phyloP scores from a whole-genome alignment of 1,139 yeast genomes.

The Scheffersomyces titani region DNA sequence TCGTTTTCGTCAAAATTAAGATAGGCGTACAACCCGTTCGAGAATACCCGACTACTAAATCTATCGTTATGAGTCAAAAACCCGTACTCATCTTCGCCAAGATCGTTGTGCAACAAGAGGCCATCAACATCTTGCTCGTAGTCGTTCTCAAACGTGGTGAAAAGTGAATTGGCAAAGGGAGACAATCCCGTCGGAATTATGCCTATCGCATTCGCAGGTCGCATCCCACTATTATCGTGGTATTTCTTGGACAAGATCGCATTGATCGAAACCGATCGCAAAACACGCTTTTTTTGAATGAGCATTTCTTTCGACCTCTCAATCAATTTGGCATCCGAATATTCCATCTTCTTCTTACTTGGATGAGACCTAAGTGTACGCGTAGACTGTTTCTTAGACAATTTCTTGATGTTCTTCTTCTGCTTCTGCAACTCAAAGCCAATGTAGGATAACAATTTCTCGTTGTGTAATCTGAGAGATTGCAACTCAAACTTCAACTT shows the following conservation, averaged over 20 bases:
- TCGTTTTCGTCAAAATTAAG: slow-evolving; percentile 20
- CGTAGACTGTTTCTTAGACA: slow-evolving; percentile 39
- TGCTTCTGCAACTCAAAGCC: slow-evolving; percentile 58
- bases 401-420: slow-evolving; percentile 42
- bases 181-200: slow-evolving; percentile 13
- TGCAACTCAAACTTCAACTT: slow-evolving; percentile 56
- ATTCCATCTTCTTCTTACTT: slow-evolving; percentile 35
- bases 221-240: slow-evolving; percentile 11
- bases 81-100: slow-evolving; percentile 37
- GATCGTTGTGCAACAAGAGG: slow-evolving; percentile 9
- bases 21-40: slow-evolving; percentile 30
- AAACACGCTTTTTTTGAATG: slow-evolving; percentile 46
- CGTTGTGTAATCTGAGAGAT: slow-evolving; percentile 56
- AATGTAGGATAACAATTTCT: slow-evolving; percentile 56
- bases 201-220: not conserved
- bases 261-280: slow-evolving; percentile 47
- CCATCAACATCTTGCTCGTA: not conserved
- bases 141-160: slow-evolving; percentile 11
- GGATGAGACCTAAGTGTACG: slow-evolving; percentile 17
- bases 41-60: slow-evolving; percentile 31
- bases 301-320: slow-evolving; percentile 43
- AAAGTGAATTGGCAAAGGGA: slow-evolving; percentile 16
- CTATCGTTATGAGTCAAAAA: slow-evolving; percentile 33
- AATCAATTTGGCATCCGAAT: slow-evolving; percentile 57
- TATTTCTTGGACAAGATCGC: slow-evolving; percentile 37